phyloP scores from a whole-genome alignment of 2,329 filamentous ascomycete species.

The Colletotrichum sp. region DNA sequence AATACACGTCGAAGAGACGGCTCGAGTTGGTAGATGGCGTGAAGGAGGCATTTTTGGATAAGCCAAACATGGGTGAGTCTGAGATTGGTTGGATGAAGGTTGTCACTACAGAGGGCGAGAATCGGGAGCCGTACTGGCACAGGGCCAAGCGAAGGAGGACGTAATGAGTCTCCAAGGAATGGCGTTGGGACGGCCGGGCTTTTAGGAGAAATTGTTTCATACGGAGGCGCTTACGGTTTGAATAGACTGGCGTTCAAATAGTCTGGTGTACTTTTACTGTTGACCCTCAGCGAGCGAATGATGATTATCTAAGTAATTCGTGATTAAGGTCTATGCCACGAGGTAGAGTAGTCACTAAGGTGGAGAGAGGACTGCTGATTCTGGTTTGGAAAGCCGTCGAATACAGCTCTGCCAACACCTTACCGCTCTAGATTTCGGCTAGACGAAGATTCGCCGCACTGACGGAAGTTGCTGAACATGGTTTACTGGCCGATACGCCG shows the following conservation, averaged over 20 bases:
- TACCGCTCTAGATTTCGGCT: not conserved
- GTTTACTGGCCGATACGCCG: not conserved
- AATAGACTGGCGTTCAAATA: not conserved
- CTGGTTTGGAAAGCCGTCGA: not conserved
- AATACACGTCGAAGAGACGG: not conserved
- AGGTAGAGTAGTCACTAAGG: not conserved
- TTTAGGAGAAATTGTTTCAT: not conserved
- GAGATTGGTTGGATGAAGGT: not conserved
- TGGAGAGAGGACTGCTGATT: not conserved
- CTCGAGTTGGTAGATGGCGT: not conserved
- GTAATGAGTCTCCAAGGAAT: not conserved
- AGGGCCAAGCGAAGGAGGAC: not conserved
- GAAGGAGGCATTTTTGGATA: not conserved
- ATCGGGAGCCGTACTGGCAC: not conserved
- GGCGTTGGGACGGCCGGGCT: not conserved
- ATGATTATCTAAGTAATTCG: not conserved
- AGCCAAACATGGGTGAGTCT: not conserved
- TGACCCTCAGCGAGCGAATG: not conserved
- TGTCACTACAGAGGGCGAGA: not conserved
- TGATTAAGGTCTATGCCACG: not conserved
- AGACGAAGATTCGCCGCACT: not conserved
- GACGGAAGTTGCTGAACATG: not conserved
- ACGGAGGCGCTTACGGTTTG: not conserved
- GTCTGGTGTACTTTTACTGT: not conserved
- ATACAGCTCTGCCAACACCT: not conserved